phyloP scores from a whole-genome alignment of 495 filamentous ascomycete species.

The Elasticomyces elasticus region DNA sequence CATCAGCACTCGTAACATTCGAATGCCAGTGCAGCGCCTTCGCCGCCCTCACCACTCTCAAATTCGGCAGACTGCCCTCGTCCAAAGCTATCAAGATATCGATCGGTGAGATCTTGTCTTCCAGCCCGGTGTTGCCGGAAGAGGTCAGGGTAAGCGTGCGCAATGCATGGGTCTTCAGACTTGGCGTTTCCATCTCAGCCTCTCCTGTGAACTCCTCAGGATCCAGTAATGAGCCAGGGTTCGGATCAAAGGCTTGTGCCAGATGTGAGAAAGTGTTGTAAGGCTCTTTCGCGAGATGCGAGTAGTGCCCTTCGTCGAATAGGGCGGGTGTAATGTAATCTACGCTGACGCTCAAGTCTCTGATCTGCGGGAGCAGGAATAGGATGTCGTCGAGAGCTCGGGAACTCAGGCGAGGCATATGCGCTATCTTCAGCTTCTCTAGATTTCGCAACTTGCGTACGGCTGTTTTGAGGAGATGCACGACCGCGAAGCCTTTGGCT shows the following conservation, averaged over 20 bases:
- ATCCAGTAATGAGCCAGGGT: too few species aligned
- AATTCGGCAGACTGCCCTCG: conserved; percentile 15
- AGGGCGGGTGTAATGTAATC: conserved; percentile 27
- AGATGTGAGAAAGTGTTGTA: not conserved
- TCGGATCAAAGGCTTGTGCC: not conserved
- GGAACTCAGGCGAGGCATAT: conserved; percentile 21
- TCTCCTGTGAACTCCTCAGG: too few species aligned
- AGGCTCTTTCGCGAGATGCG: not conserved
- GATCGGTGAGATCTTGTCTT: conserved; percentile 18
- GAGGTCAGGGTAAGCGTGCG: conserved; percentile 18
- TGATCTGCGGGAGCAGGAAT: conserved; percentile 20
- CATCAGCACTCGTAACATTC: conserved; percentile 8
- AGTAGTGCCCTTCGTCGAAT: conserved; percentile 14
- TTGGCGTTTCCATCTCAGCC: not conserved
- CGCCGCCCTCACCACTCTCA: conserved; percentile 21
- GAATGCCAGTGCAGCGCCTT: conserved; percentile 21
- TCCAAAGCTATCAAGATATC: conserved; percentile 18
- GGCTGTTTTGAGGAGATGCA: conserved; percentile 12
- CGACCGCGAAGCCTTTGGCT: conserved; percentile 10
- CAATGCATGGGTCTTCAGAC: not conserved
- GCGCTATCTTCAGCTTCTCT: conserved; percentile 15
- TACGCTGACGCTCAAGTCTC: conserved; percentile 22
- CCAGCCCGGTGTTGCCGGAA: conserved; percentile 8
- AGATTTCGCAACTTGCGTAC: conserved; percentile 7
- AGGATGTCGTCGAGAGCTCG: conserved; percentile 24